phyloP scores from a whole-genome alignment of 371 early-diverging fungal genomes.

The Apophysomyces variabilis region DNA sequence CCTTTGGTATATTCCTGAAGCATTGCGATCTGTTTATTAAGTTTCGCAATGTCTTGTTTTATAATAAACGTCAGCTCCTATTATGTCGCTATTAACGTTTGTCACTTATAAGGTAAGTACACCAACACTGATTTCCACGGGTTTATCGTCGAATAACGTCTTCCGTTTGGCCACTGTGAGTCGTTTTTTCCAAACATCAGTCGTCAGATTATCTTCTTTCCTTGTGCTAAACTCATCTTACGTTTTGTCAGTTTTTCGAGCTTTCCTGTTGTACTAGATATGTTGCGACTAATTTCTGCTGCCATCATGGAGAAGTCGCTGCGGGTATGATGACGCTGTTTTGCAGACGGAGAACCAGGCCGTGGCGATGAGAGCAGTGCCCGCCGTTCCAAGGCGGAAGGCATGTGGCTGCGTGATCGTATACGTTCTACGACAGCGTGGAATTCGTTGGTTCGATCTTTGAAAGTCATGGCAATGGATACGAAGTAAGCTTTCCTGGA shows the following conservation, averaged over 20 bases:
- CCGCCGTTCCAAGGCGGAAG: slow-evolving; percentile 40
- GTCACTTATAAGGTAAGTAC: neutral
- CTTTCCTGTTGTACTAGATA: slow-evolving; percentile 65
- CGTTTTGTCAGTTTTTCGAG: slow-evolving; percentile 70
- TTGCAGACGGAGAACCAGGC: slow-evolving; percentile 19
- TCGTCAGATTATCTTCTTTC: neutral
- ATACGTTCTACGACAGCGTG: slow-evolving; percentile 53
- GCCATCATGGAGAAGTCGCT: slow-evolving; percentile 70
- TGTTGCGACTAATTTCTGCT: slow-evolving; percentile 66
- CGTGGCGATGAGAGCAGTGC: slow-evolving; percentile 35
- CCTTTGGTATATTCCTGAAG: slow-evolving; percentile 69
- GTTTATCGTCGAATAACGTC: slow-evolving; percentile 76
- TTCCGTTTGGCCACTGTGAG: slow-evolving; percentile 72
- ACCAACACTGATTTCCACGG: slow-evolving; percentile 73
- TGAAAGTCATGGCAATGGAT: slow-evolving; percentile 33
- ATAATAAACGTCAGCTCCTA: slow-evolving; percentile 93
- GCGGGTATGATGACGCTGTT: slow-evolving; percentile 30
- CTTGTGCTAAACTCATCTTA: slow-evolving; percentile 34
- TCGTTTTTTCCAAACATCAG: slow-evolving; percentile 6
- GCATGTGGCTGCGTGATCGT: slow-evolving; percentile 37
- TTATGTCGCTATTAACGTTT: neutral
- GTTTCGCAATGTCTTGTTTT: slow-evolving; percentile 93
- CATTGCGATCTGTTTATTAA: slow-evolving; percentile 89
- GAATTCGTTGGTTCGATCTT: slow-evolving; percentile 59
- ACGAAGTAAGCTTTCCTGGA: neutral